Percentiles rank a stretch among this genome's conserved stretches.
These are phyloP conservation scores for Allium fistulosum DNA, from an alignment of 106 monocot genomes.

Conservation along the genomic window DNA sequence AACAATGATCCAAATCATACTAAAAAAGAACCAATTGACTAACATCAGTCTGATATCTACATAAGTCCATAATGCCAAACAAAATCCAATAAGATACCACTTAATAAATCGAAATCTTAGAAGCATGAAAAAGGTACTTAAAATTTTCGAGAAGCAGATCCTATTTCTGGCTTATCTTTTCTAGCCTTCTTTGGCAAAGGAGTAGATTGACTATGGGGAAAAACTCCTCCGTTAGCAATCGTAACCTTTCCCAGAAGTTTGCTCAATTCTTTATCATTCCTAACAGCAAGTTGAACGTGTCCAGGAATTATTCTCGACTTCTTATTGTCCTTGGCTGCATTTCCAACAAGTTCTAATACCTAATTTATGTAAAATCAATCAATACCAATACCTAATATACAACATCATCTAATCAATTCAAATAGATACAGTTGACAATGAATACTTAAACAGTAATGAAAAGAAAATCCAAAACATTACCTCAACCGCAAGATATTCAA, in stretches of 20 bases:
- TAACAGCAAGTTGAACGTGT: constrained; percentile 54
- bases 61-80: no score
- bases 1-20: no score
- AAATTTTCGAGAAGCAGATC: constrained; percentile 54
- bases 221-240: constrained; percentile 45
- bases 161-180: constrained; percentile 38
- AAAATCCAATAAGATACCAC: no score
- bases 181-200: constrained; percentile 43
- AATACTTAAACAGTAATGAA: no score
- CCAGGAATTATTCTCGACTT: constrained; percentile 50
- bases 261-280: constrained; percentile 59
- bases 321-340: constrained; percentile 64
- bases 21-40: no score
- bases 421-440: no score
- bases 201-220: constrained; percentile 40
- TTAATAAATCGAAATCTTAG: no score
- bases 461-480: no score
- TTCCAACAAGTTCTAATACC: constrained; percentile 35
- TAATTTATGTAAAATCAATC: neutral
- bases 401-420: no score
- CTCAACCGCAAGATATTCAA: no score
- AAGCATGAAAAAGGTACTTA: constrained; percentile 3
- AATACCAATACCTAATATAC: no score
- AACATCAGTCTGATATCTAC: no score
- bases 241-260: constrained; percentile 40